phyloP scores from a whole-genome alignment of 2,329 filamentous ascomycete genomes.

The Ilyonectria robusta region DNA sequence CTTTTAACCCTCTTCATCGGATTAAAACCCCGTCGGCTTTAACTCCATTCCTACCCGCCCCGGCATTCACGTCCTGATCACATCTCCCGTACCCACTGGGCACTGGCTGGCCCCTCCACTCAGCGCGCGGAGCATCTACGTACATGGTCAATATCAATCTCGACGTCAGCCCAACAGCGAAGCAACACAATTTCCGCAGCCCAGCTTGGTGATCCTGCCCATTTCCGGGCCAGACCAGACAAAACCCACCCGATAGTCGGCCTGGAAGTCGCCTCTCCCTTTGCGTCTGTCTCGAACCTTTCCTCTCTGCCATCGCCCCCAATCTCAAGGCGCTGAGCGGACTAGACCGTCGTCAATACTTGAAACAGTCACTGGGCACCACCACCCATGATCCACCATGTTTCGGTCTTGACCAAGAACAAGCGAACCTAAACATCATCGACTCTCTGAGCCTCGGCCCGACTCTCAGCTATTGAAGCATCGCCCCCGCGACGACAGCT shows the following conservation, averaged over 20 bases:
- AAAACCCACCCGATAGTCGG: too few relatives aligned
- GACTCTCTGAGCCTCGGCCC: conserved; percentile 11
- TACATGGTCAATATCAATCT: not conserved
- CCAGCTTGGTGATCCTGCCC: not conserved
- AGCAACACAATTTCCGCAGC: not conserved
- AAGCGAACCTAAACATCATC: conserved; percentile 28
- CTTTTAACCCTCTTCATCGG: not conserved
- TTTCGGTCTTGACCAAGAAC: conserved; percentile 33
- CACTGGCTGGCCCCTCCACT: conserved; percentile 3
- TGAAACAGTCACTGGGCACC: conserved; percentile 7
- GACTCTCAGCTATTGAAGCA: conserved; percentile 12
- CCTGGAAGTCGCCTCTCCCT: not conserved
- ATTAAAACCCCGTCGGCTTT: not conserved
- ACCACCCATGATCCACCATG: conserved; percentile 37
- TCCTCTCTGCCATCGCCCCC: not conserved
- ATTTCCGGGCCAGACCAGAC: too few relatives aligned
- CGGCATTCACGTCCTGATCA: conserved; percentile 2
- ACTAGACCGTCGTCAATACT: not conserved
- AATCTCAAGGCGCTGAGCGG: not conserved
- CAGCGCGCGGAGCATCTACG: not conserved
- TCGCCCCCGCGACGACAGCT: conserved; percentile 16
- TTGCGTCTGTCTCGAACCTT: not conserved
- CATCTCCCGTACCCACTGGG: not conserved
- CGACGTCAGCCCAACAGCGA: not conserved
- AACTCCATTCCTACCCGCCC: conserved; percentile 6